Percentiles rank a stretch among this genome's conserved stretches.
Evolutionary conservation across 371 early-diverging fungal genomes (phyloP).

Genomic region (Syncephalastrum monosporum): DNA sequence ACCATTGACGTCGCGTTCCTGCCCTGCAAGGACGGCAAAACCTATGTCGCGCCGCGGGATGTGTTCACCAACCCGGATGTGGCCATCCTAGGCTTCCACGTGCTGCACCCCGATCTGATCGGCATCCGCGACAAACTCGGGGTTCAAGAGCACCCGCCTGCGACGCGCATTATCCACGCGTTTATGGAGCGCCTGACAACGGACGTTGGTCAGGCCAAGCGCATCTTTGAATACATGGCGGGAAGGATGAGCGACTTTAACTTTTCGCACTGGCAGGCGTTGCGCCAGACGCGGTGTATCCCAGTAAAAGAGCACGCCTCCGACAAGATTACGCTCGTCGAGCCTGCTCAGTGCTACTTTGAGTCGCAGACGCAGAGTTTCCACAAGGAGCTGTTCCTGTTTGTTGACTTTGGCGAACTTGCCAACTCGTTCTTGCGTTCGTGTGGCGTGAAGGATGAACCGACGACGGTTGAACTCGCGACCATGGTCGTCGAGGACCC

Average conservation of each 20-base stretch:
- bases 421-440: constrained; percentile 79
- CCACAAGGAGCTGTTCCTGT: constrained; percentile 62
- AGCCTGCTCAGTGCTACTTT: constrained; percentile 64
- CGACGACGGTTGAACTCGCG: constrained; percentile 75
- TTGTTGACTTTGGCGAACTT: constrained; percentile 70
- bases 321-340: constrained; percentile 24
- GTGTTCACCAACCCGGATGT: constrained; percentile 67
- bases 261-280: constrained; percentile 50
- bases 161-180: constrained; percentile 46
- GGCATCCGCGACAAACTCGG: constrained; percentile 68
- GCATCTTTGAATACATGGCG: constrained; percentile 71
- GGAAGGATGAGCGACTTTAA: constrained; percentile 60
- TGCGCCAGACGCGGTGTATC: constrained; percentile 59
- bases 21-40: constrained; percentile 52
- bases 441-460: constrained; percentile 89
- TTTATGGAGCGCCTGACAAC: constrained; percentile 38
- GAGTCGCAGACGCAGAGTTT: constrained; percentile 45
- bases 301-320: constrained; percentile 48
- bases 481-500: constrained; percentile 71
- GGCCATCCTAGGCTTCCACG: constrained; percentile 65
- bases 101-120: constrained; percentile 58
- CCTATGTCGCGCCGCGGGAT: constrained; percentile 50
- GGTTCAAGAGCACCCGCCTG: constrained; percentile 62
- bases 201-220: constrained; percentile 45
- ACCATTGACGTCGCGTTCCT: constrained; percentile 59